Base-by-base conservation (phyloP, 805 yeast genomes). In the Saturnispora hagleri region DNA sequence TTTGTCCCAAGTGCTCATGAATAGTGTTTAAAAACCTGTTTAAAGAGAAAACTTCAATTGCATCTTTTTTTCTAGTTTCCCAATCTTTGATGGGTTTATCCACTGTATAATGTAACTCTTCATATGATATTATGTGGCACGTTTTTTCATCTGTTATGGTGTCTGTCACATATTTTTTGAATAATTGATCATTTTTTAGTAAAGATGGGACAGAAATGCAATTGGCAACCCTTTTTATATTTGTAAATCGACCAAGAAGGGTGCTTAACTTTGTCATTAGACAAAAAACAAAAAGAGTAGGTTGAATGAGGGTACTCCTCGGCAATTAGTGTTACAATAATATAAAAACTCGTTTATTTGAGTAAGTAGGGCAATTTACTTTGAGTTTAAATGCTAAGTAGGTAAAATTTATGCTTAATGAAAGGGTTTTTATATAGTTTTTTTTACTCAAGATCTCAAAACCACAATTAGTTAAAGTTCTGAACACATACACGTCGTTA, bases 1-100 rank as follows among this genome's bases (percentile, higher is more conserved):
- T 35, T 49, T 49, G 20, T 24, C 35, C 43, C 34, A 43, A 26
- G 35, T 49, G 51, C 51, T 49, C 51, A 49, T 42, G 47, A 35
- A 34, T n/a, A 24, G 27, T 28, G 26, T 20, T 9, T 7, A 43
- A 24, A 33, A 49, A n/a, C 12, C n/a, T 10, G 10, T 42, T 18
- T 33, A 27, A 26, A 15, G 22, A 36, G 12, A 13, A n/a, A n/a
- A 24, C n/a, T 12, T n/a, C 12, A 20, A 13, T n/a, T 12, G 12
- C 31, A 7, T 24, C 4, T 8, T 43, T 34, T 12, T 27, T 13
- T 35, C 43, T 46, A 20, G 47, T 18, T 24, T 15, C 27, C 51
- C 51, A 49, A 6, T 20, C 8, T 6, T 2, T 17, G 12, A 10
- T 34, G 17, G 51, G 47, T 26, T 49, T 49, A 43, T 49, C 51